phyloP scores from a whole-genome alignment of 495 filamentous ascomycete genomes.

The Hypoxylon rickii region DNA sequence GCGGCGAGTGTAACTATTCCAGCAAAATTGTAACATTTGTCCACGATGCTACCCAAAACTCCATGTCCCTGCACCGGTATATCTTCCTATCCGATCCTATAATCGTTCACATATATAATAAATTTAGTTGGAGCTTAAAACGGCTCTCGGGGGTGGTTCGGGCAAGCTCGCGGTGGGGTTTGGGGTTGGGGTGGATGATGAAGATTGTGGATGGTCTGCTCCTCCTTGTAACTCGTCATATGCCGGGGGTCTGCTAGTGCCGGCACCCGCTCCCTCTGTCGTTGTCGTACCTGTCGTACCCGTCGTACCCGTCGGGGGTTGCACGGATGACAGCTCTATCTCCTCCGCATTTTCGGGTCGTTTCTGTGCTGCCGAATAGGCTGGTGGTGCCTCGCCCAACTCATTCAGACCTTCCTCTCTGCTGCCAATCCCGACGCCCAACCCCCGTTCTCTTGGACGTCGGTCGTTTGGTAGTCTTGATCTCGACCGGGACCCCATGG shows the following conservation, averaged over 20 bases:
- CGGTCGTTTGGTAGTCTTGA: conserved; percentile 16
- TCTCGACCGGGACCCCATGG: conserved; percentile 20
- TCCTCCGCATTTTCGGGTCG: conserved; percentile 30
- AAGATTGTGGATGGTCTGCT: not conserved
- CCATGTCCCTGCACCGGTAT: conserved; percentile 10
- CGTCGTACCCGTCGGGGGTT: conserved; percentile 12
- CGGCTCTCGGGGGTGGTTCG: conserved; percentile 31
- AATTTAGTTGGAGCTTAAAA: conserved; percentile 20
- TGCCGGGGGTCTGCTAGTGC: conserved; percentile 24
- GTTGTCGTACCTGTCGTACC: no score
- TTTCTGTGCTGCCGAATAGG: conserved; percentile 47
- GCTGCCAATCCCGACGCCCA: conserved; percentile 23
- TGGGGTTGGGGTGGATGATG: conserved; percentile 9
- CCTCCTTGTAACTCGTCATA: conserved; percentile 27
- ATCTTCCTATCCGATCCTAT: not conserved
- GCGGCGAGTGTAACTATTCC: not conserved
- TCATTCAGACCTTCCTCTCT: conserved; percentile 60
- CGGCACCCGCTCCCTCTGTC: no score
- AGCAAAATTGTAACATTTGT: not conserved
- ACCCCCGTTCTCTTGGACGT: conserved; percentile 13
- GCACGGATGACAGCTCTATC: conserved; percentile 35
- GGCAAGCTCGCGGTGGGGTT: conserved; percentile 12
- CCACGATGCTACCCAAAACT: conserved; percentile 17
- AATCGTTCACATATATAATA: not conserved
- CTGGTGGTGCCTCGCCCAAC: conserved; percentile 61